These are phyloP conservation scores for Paramecium pentaurelia DNA, from an alignment of 73 alveolate species.

Conservation along the genomic window DNA sequence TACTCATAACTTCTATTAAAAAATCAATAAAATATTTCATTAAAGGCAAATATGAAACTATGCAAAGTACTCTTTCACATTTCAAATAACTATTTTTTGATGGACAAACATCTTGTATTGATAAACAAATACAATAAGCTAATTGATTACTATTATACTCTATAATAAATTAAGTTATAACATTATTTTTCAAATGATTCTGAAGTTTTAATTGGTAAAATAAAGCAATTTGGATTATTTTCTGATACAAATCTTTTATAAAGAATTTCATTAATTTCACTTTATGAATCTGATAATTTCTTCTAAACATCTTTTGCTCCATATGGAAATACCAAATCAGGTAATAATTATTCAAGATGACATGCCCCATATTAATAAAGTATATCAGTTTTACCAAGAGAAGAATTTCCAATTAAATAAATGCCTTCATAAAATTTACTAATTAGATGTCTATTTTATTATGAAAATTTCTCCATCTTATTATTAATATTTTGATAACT, in stretches of 20 bases:
- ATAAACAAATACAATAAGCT: slow-evolving; percentile 30
- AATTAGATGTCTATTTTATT: background rate
- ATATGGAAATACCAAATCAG: slow-evolving; percentile 23
- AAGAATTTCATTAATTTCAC: slow-evolving; percentile 22
- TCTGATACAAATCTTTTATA: slow-evolving; percentile 27
- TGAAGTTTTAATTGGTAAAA: background rate
- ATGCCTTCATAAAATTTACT: slow-evolving; percentile 20
- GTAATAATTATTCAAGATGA: background rate
- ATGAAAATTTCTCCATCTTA: slow-evolving; percentile 13
- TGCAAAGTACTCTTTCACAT: background rate
- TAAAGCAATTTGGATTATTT: slow-evolving; percentile 27
- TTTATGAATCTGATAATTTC: background rate
- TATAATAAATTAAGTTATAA: background rate
- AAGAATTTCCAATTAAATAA: background rate
- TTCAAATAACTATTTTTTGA: background rate
- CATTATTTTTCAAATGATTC: slow-evolving; percentile 31
- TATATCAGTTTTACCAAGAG: background rate
- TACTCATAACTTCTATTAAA: background rate
- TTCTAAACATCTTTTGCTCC: slow-evolving; percentile 30
- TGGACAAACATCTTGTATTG: background rate
- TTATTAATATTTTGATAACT: slow-evolving; percentile 14
- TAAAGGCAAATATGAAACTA: background rate
- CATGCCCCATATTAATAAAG: background rate
- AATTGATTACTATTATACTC: background rate
- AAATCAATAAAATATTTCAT: background rate